These are phyloP conservation scores for Acorus calamus DNA, from an alignment of 106 monocot species.

Conservation along the genomic window DNA sequence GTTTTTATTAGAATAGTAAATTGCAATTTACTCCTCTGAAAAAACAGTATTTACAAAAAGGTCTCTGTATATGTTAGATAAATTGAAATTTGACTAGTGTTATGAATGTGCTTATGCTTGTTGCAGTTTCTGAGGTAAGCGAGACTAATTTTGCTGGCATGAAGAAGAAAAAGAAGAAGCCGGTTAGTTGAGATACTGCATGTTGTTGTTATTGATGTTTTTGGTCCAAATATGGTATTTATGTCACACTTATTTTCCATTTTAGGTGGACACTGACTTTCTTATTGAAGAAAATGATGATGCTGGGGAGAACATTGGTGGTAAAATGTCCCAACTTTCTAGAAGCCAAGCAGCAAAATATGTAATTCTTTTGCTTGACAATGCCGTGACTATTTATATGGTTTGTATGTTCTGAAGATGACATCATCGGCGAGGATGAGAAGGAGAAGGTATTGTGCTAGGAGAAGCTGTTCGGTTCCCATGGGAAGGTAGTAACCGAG, in stretches of 20 bases:
- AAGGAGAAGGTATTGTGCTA: constrained; percentile 52
- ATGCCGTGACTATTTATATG: neutral
- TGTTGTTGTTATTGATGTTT: neutral
- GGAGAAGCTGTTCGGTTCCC: constrained; percentile 37
- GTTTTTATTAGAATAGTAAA: too few relatives aligned
- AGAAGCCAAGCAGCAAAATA: neutral
- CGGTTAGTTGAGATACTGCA: constrained; percentile 19
- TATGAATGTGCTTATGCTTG: too few relatives aligned
- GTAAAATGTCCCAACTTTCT: constrained; percentile 14
- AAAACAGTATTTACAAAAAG: too few relatives aligned
- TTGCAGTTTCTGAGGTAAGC: constrained; percentile 39
- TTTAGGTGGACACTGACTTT: constrained; percentile 69
- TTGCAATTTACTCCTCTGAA: too few relatives aligned
- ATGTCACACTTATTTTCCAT: neutral
- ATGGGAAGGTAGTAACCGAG: constrained; percentile 90
- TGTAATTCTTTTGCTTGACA: neutral
- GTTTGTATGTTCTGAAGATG: constrained; percentile 28
- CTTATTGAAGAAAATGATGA: constrained; percentile 58
- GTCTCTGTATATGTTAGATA: too few relatives aligned
- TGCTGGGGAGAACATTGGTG: constrained; percentile 43
- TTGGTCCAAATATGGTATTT: neutral
- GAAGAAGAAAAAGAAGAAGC: constrained; percentile 99
- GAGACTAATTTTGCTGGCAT: constrained; percentile 68
- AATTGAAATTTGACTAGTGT: too few relatives aligned
- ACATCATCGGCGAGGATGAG: constrained; percentile 54